A percentile compares a stretch with the other conserved stretches of the same genome.
Conservation (phyloP, 495 filamentous ascomycete genomes). For the Evansstolkia leycettana region DNA sequence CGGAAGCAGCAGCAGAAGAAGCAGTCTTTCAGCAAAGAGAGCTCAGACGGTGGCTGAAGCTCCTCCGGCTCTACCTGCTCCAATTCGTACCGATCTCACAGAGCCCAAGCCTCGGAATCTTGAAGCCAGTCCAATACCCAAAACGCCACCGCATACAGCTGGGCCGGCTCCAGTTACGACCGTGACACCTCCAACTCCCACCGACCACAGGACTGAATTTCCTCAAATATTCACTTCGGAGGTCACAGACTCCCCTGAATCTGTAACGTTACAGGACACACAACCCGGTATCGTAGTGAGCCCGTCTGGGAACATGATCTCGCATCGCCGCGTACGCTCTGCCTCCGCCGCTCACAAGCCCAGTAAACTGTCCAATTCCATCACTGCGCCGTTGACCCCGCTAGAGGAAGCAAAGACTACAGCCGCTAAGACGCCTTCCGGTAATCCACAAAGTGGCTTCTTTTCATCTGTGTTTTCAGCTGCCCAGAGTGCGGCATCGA, state of each 20-base stretch:
- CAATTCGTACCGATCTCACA: slow-evolving; percentile 26
- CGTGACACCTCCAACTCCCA: slow-evolving; percentile 44
- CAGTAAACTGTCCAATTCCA: slow-evolving; percentile 78
- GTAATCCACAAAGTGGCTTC: slow-evolving; percentile 51
- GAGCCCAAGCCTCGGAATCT: slow-evolving; percentile 15
- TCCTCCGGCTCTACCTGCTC: slow-evolving; percentile 18
- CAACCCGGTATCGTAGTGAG: slow-evolving; percentile 27
- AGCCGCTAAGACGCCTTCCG: slow-evolving; percentile 18
- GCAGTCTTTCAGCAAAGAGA: slow-evolving; percentile 28
- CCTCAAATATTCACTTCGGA: slow-evolving; percentile 13
- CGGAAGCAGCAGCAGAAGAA: slow-evolving; percentile 20
- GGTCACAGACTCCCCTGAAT: slow-evolving; percentile 25
- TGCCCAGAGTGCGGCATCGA: slow-evolving; percentile 88
- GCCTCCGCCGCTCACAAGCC: slow-evolving; percentile 57
- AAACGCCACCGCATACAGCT: slow-evolving; percentile 32
- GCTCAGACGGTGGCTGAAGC: slow-evolving; percentile 18
- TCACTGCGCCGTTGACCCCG: slow-evolving; percentile 65
- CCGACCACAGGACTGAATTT: slow-evolving; percentile 14
- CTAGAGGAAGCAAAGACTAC: slow-evolving; percentile 47
- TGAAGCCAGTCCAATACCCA: slow-evolving; percentile 14
- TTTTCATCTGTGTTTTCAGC: slow-evolving; percentile 89
- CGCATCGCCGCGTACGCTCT: slow-evolving; percentile 55
- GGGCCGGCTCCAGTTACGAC: slow-evolving; percentile 35
- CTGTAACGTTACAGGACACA: slow-evolving; percentile 16
- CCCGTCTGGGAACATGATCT: slow-evolving; percentile 63